Base-by-base conservation (phyloP, 2,329 filamentous ascomycete genomes). In the Coleophoma crateriformis region DNA sequence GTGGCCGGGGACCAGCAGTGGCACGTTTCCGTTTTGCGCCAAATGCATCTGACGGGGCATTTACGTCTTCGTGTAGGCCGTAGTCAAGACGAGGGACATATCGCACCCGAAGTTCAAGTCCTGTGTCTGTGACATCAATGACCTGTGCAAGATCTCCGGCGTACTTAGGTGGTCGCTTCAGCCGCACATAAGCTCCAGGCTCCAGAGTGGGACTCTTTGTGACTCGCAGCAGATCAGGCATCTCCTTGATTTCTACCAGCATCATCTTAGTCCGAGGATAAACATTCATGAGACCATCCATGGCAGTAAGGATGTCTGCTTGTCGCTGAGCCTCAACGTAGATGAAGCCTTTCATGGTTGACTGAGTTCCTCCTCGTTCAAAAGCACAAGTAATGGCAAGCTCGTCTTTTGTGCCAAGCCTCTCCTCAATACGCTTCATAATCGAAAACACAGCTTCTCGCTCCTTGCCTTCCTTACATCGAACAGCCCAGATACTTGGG, bases 401-500 rank as follows among this genome's bases (percentile, higher is more conserved):
- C 45, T 90, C 86, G 53, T 92, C 86, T 61, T 90, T 88, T 19
- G 88, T 89, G 27, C 82, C 83, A 45, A 80, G 70, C 37, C 87
- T 81, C 63, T 97, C 90, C 65, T 95, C 85, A 46, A 95, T 84
- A 47, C 90, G 85, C 71, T 91, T 95, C 73, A 90, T 89, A 58
- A 99, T 87, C 27, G 84, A 84, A 64, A 90, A 87, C 47, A 99
- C 78, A 35, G 95, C 86, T 64, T 99, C 94, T 53, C 87, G 83
- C 71, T 99, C 94, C 69, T 99, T 99, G 61, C 92, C 92, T 58
- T 94, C 89, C 66, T 94, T 94, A 71, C 90, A 96, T 61, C 88
- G 85, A 54, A 96, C 85, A 53, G 87, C 90, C 89, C 90, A 99
- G 64, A 99, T 97, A 61, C 88, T 90, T 1, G 94, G 94, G 67